Evolutionary conservation across 179 eudicot species (phyloP), one percentile per base, ranked within the genome.

Genomic region (Spinacia oleracea): DNA sequence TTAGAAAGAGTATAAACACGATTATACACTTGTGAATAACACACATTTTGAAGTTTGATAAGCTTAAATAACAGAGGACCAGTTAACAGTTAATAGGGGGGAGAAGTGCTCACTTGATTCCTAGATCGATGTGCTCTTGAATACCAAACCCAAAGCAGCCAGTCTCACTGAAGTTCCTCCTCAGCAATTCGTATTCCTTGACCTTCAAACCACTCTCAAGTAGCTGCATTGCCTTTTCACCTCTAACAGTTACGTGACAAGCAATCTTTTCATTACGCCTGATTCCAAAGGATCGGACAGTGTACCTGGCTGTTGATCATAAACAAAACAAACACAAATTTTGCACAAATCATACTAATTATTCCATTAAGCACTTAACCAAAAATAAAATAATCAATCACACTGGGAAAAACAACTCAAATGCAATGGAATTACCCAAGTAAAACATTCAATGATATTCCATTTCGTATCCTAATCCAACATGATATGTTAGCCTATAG

Each of bases 181-280:
- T 86, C 62, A 90, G 82, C 48, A 91, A 77, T 84, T 91, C 93
- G 60, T 91, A 91, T 72, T 91, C 96, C 89, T 91, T 91, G 2
- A 91, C 96, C 86, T 91, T 91, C 84, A 91, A 81, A 1, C 96
- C 96, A 81, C 94, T 90, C 66, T 90, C 92, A 55, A 90, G 82
- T 20, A 90, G 92, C 86, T 90, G 94, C 94, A 90, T 91, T 55
- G 97, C 93, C 83, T 90, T 91, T 55, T 91, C 93, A 58, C 97
- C 97, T 80, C 92, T 91, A 14, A 90, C 96, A 16, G 93, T 91
- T n/a, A 90, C 93, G 16, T 90, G 88, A 85, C 93, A 90, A 51
- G 93, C 97, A 81, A 91, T 90, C 88, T 91, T 91, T 78, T 91
- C 93, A 83, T 91, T 90, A 86, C 93, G 91, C 78, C 97, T 90